Percentiles rank a stretch among this genome's conserved stretches.
phyloP scores from a whole-genome alignment of 306 rosid genomes.

The Lathyrus sativus region DNA sequence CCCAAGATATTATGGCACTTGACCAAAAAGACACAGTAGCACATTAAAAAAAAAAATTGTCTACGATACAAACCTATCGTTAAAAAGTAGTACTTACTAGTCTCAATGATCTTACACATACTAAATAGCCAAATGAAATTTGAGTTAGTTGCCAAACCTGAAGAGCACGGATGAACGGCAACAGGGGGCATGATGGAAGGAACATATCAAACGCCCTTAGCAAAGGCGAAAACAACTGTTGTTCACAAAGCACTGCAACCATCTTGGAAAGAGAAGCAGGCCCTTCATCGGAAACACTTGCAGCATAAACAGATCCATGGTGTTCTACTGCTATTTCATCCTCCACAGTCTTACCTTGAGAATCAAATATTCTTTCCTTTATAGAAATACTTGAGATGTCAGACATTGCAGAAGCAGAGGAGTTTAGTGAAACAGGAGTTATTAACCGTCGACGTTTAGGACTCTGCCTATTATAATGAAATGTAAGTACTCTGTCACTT shows the following conservation, averaged over 20 bases:
- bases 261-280: slow-evolving; percentile 78
- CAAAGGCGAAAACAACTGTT: slow-evolving; percentile 81
- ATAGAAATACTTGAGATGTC: slow-evolving; percentile 47
- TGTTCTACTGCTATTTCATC: slow-evolving; percentile 52
- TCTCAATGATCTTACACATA: slow-evolving; percentile 9
- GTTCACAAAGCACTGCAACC: slow-evolving; percentile 96
- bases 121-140: slow-evolving; percentile 31
- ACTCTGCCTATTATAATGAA: slow-evolving; percentile 79
- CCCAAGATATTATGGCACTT: slow-evolving; percentile 7
- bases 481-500: slow-evolving; percentile 61
- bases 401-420: slow-evolving; percentile 44
- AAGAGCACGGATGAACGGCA: slow-evolving; percentile 91
- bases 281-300: slow-evolving; percentile 65
- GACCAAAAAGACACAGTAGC: background rate
- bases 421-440: slow-evolving; percentile 52
- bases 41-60: background rate
- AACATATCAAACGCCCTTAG: slow-evolving; percentile 96
- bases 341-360: slow-evolving; percentile 44
- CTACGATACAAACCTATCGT: background rate
- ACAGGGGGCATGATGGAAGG: slow-evolving; percentile 89
- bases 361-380: slow-evolving; percentile 48
- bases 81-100: background rate
- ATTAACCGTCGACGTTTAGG: slow-evolving; percentile 79
- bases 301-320: slow-evolving; percentile 33
- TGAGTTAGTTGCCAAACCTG: slow-evolving; percentile 63